Conservation (phyloP, 345 rosid species). For the Euphorbia peplus region DNA sequence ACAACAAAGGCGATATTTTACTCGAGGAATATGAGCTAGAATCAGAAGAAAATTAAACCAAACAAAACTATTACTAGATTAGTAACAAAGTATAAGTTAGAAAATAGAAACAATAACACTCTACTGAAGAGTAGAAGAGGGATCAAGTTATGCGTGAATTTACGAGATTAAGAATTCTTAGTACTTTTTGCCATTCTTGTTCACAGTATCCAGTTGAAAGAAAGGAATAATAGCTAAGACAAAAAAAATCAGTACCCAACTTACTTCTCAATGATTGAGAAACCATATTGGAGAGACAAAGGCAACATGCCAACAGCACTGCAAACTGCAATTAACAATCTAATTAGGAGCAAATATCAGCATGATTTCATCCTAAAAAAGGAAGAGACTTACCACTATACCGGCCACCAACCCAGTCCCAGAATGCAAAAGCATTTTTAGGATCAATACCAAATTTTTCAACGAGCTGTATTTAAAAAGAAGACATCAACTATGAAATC, state of each 20-base stretch:
- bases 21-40: neutral
- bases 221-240: slow-evolving; percentile 1
- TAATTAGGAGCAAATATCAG: slow-evolving; percentile 18
- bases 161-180: neutral
- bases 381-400: slow-evolving; percentile 66
- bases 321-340: slow-evolving; percentile 64
- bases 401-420: slow-evolving; percentile 99
- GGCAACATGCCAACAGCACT: slow-evolving; percentile 99
- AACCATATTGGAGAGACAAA: slow-evolving; percentile 89
- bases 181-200: neutral
- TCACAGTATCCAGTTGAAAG: neutral
- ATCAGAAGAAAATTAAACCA: slow-evolving; percentile 6
- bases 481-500: too few species aligned
- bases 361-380: slow-evolving; percentile 12
- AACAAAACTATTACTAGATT: neutral
- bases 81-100: neutral
- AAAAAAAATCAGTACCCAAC: slow-evolving; percentile 33
- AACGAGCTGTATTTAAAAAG: slow-evolving; percentile 58
- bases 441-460: slow-evolving; percentile 98
- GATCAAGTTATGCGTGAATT: slow-evolving; percentile 3
- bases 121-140: neutral
- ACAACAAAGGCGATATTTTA: slow-evolving; percentile 8
- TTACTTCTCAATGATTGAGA: slow-evolving; percentile 83
- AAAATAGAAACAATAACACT: neutral
- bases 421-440: slow-evolving; percentile 92